Conservation (phyloP, 179 eudicot genomes). For the Sideroxylon spinosum region DNA sequence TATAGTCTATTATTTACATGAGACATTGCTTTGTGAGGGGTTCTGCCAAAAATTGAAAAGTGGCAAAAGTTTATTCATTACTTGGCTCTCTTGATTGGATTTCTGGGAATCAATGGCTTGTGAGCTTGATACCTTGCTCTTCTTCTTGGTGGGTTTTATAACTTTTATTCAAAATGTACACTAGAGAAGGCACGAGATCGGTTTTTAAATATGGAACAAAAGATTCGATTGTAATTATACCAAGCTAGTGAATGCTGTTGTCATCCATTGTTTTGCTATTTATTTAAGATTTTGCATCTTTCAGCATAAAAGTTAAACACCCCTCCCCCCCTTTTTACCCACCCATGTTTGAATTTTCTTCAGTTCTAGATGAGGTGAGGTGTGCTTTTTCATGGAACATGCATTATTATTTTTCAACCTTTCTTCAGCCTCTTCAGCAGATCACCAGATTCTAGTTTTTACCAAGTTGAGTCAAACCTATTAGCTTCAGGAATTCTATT, state of each 20-base stretch:
- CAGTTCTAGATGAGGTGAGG: neutral
- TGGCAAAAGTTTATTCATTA: slow-evolving; percentile 7
- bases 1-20: neutral
- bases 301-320: too few relatives aligned
- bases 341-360: neutral
- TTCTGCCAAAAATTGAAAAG: neutral
- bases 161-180: neutral
- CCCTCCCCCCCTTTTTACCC: too few relatives aligned
- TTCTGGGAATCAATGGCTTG: neutral
- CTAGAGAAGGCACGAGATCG: neutral
- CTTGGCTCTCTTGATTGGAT: neutral
- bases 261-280: too few relatives aligned
- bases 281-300: too few relatives aligned
- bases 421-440: neutral
- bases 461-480: neutral
- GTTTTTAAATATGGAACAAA: neutral
- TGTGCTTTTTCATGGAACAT: neutral
- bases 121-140: neutral
- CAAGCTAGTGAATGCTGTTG: too few relatives aligned
- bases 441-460: neutral
- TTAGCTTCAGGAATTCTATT: neutral
- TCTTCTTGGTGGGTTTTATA: too few relatives aligned
- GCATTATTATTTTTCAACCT: neutral
- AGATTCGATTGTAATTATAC: too few relatives aligned
- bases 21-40: neutral